These are phyloP conservation scores for Asterochloris erici DNA, from an alignment of 139 green algal species.

Conservation along the genomic window DNA sequence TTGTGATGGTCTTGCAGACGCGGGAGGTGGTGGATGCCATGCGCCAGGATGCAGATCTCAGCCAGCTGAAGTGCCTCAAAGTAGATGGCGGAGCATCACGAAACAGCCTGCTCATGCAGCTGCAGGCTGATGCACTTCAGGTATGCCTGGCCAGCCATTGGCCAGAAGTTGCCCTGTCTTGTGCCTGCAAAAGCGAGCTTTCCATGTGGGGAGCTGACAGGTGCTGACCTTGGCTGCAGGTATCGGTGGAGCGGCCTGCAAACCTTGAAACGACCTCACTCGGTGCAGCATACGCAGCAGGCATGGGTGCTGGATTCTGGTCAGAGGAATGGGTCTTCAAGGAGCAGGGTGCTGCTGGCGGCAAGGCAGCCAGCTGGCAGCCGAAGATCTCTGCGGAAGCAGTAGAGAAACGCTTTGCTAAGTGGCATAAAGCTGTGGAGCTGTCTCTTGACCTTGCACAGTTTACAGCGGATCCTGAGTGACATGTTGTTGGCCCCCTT, in stretches of 20 bases:
- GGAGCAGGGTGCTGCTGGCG: neutral
- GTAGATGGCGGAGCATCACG: constrained; percentile 88
- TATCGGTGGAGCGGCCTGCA: constrained; percentile 71
- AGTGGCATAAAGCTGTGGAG: constrained; percentile 72
- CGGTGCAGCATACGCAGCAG: constrained; percentile 87
- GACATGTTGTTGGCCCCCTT: no score
- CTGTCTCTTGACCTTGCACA: constrained; percentile 53
- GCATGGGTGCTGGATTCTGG: constrained; percentile 82
- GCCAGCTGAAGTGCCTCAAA: constrained; percentile 50
- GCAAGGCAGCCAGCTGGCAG: constrained; percentile 16
- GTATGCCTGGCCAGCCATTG: neutral
- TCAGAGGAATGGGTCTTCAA: constrained; percentile 41
- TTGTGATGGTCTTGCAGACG: constrained; percentile 26
- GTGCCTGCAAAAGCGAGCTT: neutral
- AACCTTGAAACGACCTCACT: constrained; percentile 90
- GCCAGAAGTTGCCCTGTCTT: neutral
- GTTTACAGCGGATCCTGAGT: no score
- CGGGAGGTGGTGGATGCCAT: constrained; percentile 90
- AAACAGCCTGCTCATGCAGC: constrained; percentile 94
- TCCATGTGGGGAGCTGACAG: constrained; percentile 30
- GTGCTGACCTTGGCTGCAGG: constrained; percentile 41
- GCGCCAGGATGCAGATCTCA: constrained; percentile 46
- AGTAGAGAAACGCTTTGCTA: constrained; percentile 37
- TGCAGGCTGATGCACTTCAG: constrained; percentile 76
- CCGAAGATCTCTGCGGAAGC: constrained; percentile 24